Percentiles rank a stretch among this genome's conserved stretches.
These are phyloP conservation scores for Lachancea sp. DNA, from an alignment of 805 yeast species.

Conservation along the genomic window DNA sequence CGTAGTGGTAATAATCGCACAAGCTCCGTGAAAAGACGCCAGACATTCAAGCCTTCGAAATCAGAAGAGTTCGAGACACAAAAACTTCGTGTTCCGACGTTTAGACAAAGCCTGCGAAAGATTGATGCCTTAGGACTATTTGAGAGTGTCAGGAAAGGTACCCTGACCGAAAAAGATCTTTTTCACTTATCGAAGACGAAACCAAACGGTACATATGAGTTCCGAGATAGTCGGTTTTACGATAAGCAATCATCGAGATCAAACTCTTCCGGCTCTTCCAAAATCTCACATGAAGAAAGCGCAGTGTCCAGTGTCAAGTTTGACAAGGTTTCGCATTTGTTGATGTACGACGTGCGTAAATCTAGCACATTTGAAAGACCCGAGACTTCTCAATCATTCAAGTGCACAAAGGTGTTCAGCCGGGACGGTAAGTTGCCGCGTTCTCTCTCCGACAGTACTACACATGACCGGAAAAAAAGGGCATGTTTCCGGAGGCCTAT, in stretches of 20 bases:
- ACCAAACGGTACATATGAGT: constrained; percentile 8
- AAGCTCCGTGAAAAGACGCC: constrained; percentile 1
- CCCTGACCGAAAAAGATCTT: constrained; percentile 15
- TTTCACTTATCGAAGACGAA: constrained; percentile 9
- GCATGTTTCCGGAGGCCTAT: constrained; percentile 27
- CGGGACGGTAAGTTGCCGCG: not conserved
- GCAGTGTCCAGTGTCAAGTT: constrained; percentile 19
- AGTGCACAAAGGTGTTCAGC: not conserved
- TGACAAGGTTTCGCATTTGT: constrained; percentile 23
- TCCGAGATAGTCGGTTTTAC: constrained; percentile 18
- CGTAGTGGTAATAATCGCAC: not conserved
- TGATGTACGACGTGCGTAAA: constrained; percentile 26
- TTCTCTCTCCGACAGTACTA: constrained; percentile 1
- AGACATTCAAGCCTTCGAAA: constrained; percentile 3
- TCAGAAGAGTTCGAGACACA: constrained; percentile 4
- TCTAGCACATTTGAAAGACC: constrained; percentile 5
- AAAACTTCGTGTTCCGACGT: constrained; percentile 38
- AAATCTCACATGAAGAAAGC: not conserved
- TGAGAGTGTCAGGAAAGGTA: constrained; percentile 16
- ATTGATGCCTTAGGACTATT: constrained; percentile 17
- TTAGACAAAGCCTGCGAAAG: constrained; percentile 20
- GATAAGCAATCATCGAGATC: constrained; percentile 9
- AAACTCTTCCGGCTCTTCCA: not conserved
- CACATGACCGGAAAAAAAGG: not conserved
- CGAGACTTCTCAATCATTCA: not conserved